phyloP scores from a whole-genome alignment of 805 yeast species.

The Metschnikowia picachoensis region DNA sequence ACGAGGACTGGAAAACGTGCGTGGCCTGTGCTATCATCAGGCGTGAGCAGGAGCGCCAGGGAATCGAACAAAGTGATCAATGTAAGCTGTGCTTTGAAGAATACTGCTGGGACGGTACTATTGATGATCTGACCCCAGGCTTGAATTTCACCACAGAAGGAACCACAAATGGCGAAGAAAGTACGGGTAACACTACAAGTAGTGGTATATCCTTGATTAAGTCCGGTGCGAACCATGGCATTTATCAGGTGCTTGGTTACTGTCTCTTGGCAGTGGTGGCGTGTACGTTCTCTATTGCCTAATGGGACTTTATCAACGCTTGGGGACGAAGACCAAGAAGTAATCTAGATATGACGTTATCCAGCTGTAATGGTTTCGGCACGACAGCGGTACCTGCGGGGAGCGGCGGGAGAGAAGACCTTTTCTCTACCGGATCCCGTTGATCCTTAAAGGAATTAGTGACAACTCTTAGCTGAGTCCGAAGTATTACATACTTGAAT shows the following conservation, averaged over 20 bases:
- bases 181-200: constrained; percentile 18
- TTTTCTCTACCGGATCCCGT: too few relatives aligned
- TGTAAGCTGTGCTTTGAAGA: constrained; percentile 66
- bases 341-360: too few relatives aligned
- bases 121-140: constrained; percentile 16
- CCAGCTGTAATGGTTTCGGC: too few relatives aligned
- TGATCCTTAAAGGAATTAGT: too few relatives aligned
- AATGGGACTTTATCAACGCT: neutral
- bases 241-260: constrained; percentile 19
- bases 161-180: constrained; percentile 27
- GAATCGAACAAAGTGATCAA: constrained; percentile 57
- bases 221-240: constrained; percentile 3
- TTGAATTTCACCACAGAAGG: constrained; percentile 42
- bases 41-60: constrained; percentile 69
- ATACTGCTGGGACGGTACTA: constrained; percentile 72
- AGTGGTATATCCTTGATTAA: constrained; percentile 16
- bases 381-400: too few relatives aligned
- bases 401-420: too few relatives aligned
- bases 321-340: too few relatives aligned
- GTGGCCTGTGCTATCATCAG: constrained; percentile 80
- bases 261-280: constrained; percentile 20
- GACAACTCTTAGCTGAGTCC: too few relatives aligned
- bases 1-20: constrained; percentile 66
- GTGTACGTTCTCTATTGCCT: constrained; percentile 11
- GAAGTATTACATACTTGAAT: too few relatives aligned